Evolutionary conservation across 1,284 basidiomycete genomes (phyloP).

Genomic region (Moniliophthora roreri): DNA sequence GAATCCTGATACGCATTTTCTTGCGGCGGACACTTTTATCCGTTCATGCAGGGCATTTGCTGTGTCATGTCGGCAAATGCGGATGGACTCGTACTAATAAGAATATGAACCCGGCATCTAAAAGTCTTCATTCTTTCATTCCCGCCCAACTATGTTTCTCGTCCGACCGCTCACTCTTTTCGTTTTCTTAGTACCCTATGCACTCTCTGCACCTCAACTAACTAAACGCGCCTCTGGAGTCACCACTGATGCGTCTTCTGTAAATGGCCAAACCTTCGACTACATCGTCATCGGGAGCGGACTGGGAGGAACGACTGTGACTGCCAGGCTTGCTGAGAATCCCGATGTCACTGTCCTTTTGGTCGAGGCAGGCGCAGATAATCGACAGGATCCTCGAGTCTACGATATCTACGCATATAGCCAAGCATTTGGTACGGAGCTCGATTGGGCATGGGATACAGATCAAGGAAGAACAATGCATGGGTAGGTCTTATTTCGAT

Average conservation of each 20-base stretch:
- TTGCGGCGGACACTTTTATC: no score
- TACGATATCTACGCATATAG: slow-evolving; percentile 52
- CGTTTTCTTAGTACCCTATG: slow-evolving; percentile 1
- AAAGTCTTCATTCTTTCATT: neutral
- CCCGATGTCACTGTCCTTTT: slow-evolving; percentile 49
- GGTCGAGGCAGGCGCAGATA: slow-evolving; percentile 57
- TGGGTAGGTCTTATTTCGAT: slow-evolving; percentile 33
- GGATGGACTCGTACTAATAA: no score
- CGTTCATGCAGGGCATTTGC: no score
- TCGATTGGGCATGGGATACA: slow-evolving; percentile 52
- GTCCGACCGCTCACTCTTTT: slow-evolving; percentile 1
- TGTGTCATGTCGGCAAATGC: no score
- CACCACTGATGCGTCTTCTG: slow-evolving; percentile 29
- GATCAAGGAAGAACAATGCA: slow-evolving; percentile 44
- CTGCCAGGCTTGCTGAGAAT: slow-evolving; percentile 60
- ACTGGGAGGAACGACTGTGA: slow-evolving; percentile 61
- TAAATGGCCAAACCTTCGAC: slow-evolving; percentile 49
- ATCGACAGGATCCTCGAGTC: slow-evolving; percentile 43
- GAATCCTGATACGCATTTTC: no score
- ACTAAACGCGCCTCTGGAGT: slow-evolving; percentile 35
- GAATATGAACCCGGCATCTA: no score
- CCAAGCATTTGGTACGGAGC: slow-evolving; percentile 41
- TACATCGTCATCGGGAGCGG: slow-evolving; percentile 72
- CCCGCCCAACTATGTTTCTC: neutral
- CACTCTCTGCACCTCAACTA: slow-evolving; percentile 19